Evolutionary conservation across 306 rosid genomes (phyloP).

Genomic region (Begonia peltatifolia): DNA sequence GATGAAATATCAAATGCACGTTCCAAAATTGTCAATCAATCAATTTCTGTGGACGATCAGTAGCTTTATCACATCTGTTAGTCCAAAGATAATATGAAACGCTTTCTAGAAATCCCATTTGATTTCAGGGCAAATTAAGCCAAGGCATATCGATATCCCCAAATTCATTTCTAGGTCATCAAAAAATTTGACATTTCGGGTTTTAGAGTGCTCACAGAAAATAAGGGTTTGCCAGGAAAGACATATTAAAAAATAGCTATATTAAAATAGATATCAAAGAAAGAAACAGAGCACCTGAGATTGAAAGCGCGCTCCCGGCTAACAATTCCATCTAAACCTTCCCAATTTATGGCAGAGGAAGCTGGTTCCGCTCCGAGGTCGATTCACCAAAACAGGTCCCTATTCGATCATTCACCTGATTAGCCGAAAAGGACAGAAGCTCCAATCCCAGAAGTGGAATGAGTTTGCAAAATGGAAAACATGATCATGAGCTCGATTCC

Average conservation of each 20-base stretch:
- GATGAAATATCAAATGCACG: too few species aligned
- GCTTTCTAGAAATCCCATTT: background rate
- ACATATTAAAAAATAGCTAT: background rate
- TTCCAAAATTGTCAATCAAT: background rate
- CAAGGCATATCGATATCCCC: conserved; percentile 1
- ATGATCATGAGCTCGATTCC: background rate
- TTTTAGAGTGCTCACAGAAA: background rate
- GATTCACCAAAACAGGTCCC: conserved; percentile 9
- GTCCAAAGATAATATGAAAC: background rate
- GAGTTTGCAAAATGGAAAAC: background rate
- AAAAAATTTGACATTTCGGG: background rate
- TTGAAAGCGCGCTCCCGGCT: conserved; percentile 7
- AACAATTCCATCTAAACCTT: background rate
- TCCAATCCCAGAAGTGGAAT: background rate
- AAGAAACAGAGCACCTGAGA: conserved; percentile 28
- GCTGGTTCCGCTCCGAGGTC: conserved; percentile 5
- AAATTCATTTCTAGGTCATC: background rate
- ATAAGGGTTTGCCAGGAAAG: conserved; percentile 2
- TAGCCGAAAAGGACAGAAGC: conserved; percentile 7
- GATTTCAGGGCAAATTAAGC: background rate
- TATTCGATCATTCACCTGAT: conserved; percentile 21
- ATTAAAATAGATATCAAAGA: background rate
- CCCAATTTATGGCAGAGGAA: conserved; percentile 1
- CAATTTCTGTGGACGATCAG: background rate
- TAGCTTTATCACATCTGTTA: background rate